Conservation (phyloP, 306 rosid species). For the Myrica gale region DNA sequence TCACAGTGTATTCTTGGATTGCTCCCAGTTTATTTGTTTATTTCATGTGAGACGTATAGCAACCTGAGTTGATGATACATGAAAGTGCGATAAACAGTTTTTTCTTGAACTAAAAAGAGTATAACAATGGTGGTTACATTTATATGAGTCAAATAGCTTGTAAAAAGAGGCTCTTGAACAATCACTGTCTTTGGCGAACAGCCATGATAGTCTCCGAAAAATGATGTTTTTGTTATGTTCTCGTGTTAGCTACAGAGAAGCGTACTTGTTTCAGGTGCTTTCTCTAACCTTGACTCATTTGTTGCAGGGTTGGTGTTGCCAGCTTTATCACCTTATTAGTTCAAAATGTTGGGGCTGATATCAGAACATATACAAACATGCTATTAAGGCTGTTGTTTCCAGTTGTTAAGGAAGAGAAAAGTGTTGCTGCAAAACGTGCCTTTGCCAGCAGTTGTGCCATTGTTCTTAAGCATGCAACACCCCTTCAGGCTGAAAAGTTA, state of each 20-base stretch:
- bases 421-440: conserved; percentile 81
- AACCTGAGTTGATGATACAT: neutral
- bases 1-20: too few relatives aligned
- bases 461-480: conserved; percentile 56
- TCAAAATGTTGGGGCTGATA: conserved; percentile 75
- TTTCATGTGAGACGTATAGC: neutral
- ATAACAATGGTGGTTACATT: neutral
- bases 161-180: neutral
- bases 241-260: neutral
- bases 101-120: neutral
- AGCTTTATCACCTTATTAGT: conserved; percentile 73
- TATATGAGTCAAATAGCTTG: neutral
- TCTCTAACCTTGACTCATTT: conserved; percentile 6
- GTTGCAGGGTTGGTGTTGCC: conserved; percentile 93
- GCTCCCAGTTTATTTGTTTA: neutral
- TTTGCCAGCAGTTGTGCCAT: conserved; percentile 83
- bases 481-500: conserved; percentile 69
- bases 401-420: conserved; percentile 79
- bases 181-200: neutral
- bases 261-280: conserved; percentile 16
- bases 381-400: conserved; percentile 78
- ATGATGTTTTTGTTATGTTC: neutral
- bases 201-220: neutral
- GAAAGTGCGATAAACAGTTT: neutral
- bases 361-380: conserved; percentile 75